phyloP scores from a whole-genome alignment of 805 yeast species.

The Wickerhamomyces bovis region DNA sequence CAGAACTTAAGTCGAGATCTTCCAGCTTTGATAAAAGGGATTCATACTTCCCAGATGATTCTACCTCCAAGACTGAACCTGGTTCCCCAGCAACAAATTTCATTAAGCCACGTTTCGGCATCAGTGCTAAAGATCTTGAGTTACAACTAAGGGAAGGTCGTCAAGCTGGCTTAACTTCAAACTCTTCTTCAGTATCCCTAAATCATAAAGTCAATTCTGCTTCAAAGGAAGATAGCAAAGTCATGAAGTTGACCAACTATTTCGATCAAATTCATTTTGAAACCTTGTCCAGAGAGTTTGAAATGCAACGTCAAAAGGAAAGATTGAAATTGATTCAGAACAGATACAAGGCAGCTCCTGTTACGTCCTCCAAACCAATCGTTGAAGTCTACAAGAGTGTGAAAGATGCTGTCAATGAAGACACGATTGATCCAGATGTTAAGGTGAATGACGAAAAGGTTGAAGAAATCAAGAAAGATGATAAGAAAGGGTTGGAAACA shows the following conservation, averaged over 20 bases:
- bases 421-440: conserved; percentile 25
- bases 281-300: conserved; percentile 78
- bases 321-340: conserved; percentile 53
- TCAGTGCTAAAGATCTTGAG: conserved; percentile 23
- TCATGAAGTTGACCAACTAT: conserved; percentile 58
- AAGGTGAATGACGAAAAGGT: conserved; percentile 11
- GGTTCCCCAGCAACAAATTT: not conserved
- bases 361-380: conserved; percentile 73
- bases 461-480: conserved; percentile 1
- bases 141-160: conserved; percentile 24
- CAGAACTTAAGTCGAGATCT: conserved; percentile 4
- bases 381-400: conserved; percentile 88
- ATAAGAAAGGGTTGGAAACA: conserved; percentile 11
- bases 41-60: not conserved
- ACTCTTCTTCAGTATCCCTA: conserved; percentile 1
- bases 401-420: conserved; percentile 75
- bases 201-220: conserved; percentile 10
- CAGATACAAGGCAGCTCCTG: conserved; percentile 62
- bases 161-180: conserved; percentile 14
- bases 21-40: conserved; percentile 1
- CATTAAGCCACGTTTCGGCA: conserved; percentile 15
- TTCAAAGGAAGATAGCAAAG: conserved; percentile 35
- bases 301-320: conserved; percentile 78
- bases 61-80: conserved; percentile 2
- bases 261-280: conserved; percentile 75